Evolutionary conservation across 192 early-diverging fungal genomes (phyloP).

Genomic region (Rhizoclosmatium globosum): DNA sequence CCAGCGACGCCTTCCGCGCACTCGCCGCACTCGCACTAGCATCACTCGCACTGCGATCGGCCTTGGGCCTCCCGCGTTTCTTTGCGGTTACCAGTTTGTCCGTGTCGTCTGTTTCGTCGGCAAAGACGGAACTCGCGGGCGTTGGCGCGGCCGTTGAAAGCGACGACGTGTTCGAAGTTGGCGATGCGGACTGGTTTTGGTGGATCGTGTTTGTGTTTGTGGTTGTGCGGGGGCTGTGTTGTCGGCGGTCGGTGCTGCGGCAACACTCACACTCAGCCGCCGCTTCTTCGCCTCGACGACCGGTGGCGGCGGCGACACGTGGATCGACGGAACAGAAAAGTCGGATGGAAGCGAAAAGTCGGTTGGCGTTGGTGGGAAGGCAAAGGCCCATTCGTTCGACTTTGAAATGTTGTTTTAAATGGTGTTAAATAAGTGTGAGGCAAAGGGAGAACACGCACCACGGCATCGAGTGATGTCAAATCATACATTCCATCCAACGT

Average conservation of each 20-base stretch:
- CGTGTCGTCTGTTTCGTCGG: not conserved
- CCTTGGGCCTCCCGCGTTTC: not conserved
- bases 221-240: not conserved
- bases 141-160: not conserved
- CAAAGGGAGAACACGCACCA: not conserved
- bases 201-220: not conserved
- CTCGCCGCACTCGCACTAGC: not conserved
- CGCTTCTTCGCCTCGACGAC: not conserved
- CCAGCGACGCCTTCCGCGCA: no score
- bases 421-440: not conserved
- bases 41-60: not conserved
- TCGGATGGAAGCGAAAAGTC: not conserved
- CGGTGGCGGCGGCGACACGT: not conserved
- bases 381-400: slow-evolving; percentile 1
- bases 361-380: not conserved
- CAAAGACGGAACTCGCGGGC: not conserved
- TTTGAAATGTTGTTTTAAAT: not conserved
- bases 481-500: not conserved
- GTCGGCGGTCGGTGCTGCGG: not conserved
- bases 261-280: not conserved
- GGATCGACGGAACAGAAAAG: not conserved
- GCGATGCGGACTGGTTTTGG: not conserved
- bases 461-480: not conserved
- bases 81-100: not conserved
- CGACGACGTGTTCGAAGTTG: not conserved